Evolutionary conservation across 768 basidiomycete species (phyloP), one percentile per base, ranked within the genome.

Genomic region (Chlorophyllum brunneum): DNA sequence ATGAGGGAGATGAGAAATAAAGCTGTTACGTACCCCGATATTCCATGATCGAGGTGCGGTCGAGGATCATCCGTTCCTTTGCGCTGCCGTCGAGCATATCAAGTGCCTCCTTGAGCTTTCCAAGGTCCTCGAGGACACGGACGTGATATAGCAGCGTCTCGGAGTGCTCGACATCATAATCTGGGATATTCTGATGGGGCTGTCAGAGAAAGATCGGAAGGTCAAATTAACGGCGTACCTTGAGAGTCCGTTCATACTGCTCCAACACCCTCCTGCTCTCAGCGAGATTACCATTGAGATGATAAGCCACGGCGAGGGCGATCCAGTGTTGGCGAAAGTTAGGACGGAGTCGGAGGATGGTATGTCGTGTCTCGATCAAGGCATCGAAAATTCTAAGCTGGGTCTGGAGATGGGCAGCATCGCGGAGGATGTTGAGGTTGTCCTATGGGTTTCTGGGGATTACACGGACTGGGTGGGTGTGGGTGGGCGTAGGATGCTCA

Each of bases 371-470:
- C 48, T 92, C 86, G 34, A 93, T 81, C 23, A 95, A 78, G 4
- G 72, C 74, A 36, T 89, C 84, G 65, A 82, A 97, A 38, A 85
- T 70, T 29, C 95, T 83, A 10, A 93, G 78, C 56, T 98, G 95
- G 0, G 92, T 84, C 62, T 94, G 91, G 8, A 99, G 78, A 43
- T 88, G 81, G 5, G 95, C 92, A 0, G 92, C 80, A 66, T 98
- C 97, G 38, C 91, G 85, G 22, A 99, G 69, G 58, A 99, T 86
- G 67, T 95, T 95, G 61, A 97, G 70, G 64, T 97, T 97, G 61
- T 98, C 93, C 95, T 97, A 61, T 48, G 16, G 30, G 27, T 38
- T 31, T n/a, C n/a, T 33, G n/a, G 46, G 8, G 23, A 13, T 29
- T 23, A 41, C 29, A 51, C 24, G 24, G 26, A 60, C 31, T 34